These are phyloP conservation scores for Pythium aristosporum DNA, from an alignment of 352 stramenopile species.

Conservation along the genomic window DNA sequence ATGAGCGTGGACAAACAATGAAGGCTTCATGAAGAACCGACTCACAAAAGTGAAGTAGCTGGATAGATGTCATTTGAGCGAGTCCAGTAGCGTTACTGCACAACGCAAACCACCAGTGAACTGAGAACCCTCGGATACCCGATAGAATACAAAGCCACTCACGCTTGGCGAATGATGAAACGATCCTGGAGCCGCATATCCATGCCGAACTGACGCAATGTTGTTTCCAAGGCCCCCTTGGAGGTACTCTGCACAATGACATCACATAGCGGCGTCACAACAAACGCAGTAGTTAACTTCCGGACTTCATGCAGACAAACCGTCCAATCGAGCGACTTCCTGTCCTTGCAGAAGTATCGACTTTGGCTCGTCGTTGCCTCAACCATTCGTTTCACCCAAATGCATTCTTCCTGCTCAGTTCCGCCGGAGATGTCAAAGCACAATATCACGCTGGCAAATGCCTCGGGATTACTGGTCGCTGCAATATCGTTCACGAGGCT, in stretches of 20 bases:
- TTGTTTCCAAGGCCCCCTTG: background rate
- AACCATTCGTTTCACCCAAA: conserved; percentile 27
- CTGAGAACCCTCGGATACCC: too few relatives aligned
- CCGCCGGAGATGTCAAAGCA: conserved; percentile 12
- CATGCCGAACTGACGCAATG: conserved; percentile 10
- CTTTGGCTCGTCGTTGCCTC: conserved; percentile 20
- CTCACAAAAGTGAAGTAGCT: conserved; percentile 37
- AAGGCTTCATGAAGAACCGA: background rate
- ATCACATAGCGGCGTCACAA: background rate
- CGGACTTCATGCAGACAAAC: background rate
- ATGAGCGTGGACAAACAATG: background rate
- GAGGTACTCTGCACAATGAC: conserved; percentile 1
- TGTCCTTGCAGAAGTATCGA: conserved; percentile 16
- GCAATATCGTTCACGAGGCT: conserved; percentile 28
- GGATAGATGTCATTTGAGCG: conserved; percentile 26
- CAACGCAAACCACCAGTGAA: background rate
- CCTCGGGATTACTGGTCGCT: background rate
- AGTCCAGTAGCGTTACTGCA: conserved; percentile 30
- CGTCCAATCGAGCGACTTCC: conserved; percentile 3
- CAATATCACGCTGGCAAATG: conserved; percentile 18
- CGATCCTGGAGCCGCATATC: conserved; percentile 29
- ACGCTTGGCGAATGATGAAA: conserved; percentile 35
- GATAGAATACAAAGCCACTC: background rate
- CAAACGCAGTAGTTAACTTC: background rate
- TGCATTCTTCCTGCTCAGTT: background rate